These are phyloP conservation scores for Blastobotrys aristatus DNA, from an alignment of 1,139 yeast species.

Conservation along the genomic window DNA sequence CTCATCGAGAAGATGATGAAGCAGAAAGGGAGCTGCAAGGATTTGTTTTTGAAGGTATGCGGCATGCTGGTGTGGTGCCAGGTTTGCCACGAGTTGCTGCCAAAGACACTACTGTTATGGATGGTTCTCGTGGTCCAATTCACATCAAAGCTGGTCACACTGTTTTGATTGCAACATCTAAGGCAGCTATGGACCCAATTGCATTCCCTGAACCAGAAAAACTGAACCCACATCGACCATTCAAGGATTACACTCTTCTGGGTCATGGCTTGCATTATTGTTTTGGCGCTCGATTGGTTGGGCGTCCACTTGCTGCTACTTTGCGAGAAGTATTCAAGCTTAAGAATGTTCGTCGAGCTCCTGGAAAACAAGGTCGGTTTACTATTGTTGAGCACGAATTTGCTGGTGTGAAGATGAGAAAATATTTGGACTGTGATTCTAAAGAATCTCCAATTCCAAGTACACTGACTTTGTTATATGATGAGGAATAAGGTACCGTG, in stretches of 20 bases:
- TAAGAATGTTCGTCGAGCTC: constrained; percentile 11
- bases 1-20: constrained; percentile 10
- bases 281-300: constrained; percentile 12
- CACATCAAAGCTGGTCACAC: constrained; percentile 11
- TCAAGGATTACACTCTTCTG: constrained; percentile 11
- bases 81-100: constrained; percentile 13
- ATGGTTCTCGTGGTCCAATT: constrained; percentile 12
- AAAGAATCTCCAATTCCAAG: constrained; percentile 13
- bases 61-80: constrained; percentile 14
- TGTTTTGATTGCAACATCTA: constrained; percentile 12
- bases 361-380: constrained; percentile 11
- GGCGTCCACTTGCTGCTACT: constrained; percentile 11
- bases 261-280: constrained; percentile 12
- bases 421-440: constrained; percentile 9
- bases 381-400: constrained; percentile 10
- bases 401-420: constrained; percentile 12
- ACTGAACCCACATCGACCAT: constrained; percentile 12
- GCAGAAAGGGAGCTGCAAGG: constrained; percentile 14
- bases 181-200: constrained; percentile 13
- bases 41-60: constrained; percentile 12
- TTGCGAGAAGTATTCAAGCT: constrained; percentile 13
- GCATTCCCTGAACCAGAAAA: constrained; percentile 13
- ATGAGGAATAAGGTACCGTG: constrained; percentile 11
- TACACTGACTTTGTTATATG: constrained; percentile 9
- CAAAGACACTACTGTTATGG: constrained; percentile 9